These are phyloP conservation scores for Parathielavia appendiculata DNA, from an alignment of 495 filamentous ascomycete genomes.

Conservation along the genomic window DNA sequence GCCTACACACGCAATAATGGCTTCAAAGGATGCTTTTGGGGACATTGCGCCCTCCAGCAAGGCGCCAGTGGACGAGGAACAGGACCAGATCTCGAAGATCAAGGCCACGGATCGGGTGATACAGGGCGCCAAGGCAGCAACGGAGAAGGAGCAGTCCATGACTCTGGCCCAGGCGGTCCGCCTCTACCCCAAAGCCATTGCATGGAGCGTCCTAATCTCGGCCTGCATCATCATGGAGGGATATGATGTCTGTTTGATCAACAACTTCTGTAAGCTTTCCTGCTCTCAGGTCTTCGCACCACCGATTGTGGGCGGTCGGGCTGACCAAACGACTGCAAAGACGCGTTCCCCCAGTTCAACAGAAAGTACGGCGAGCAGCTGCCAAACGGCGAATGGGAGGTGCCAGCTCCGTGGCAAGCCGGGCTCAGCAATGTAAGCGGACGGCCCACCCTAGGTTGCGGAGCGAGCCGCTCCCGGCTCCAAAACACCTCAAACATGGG, in stretches of 20 bases:
- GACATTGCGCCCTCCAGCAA: conserved; percentile 1
- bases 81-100: conserved; percentile 17
- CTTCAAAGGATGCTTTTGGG: conserved; percentile 10
- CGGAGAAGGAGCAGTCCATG: conserved; percentile 53
- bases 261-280: conserved; percentile 47
- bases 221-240: conserved; percentile 63
- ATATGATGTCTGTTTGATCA: conserved; percentile 56
- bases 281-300: not conserved
- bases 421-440: conserved; percentile 63
- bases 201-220: conserved; percentile 57
- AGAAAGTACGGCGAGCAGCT: conserved; percentile 59
- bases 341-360: conserved; percentile 59
- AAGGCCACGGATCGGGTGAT: conserved; percentile 39
- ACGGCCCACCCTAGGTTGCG: not conserved
- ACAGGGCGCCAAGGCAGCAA: conserved; percentile 41
- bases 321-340: conserved; percentile 18
- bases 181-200: conserved; percentile 53
- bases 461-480: not conserved
- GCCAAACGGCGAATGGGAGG: conserved; percentile 56
- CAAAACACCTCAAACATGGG: not conserved
- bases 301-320: too few species aligned
- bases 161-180: conserved; percentile 48
- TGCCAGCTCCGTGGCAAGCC: conserved; percentile 70
- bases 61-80: conserved; percentile 1
- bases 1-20: conserved; percentile 15